Evolutionary conservation across 2,329 filamentous ascomycete genomes (phyloP).

Genomic region (Emericellopsis atlantica): DNA sequence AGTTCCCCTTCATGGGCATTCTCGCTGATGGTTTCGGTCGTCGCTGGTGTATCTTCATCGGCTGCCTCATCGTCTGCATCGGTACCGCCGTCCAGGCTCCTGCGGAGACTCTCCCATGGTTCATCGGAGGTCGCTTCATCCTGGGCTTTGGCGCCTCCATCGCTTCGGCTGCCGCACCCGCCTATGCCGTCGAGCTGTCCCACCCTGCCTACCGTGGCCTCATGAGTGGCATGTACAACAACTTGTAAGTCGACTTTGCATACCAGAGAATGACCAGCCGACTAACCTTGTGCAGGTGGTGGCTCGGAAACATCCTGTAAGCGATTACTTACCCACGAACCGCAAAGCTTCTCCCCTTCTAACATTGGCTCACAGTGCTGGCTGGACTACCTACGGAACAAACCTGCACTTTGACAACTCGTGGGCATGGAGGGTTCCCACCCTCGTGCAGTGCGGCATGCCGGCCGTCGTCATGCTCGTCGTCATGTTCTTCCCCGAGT

Average conservation of each 20-base stretch:
- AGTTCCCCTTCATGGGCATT: constrained; percentile 1
- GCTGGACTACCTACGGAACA: constrained; percentile 34
- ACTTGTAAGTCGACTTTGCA: not conserved
- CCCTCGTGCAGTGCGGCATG: constrained; percentile 39
- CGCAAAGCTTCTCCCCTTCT: not conserved
- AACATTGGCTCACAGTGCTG: constrained; percentile 14
- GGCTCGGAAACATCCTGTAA: constrained; percentile 7
- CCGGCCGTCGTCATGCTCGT: constrained; percentile 41
- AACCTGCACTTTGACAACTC: constrained; percentile 13
- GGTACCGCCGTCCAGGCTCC: constrained; percentile 10
- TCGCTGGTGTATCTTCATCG: constrained; percentile 38
- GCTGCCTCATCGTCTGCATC: constrained; percentile 34
- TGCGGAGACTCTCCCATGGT: constrained; percentile 30
- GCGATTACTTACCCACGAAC: not conserved
- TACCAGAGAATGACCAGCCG: too few species aligned
- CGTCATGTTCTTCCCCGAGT: constrained; percentile 53
- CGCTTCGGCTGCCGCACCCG: constrained; percentile 44
- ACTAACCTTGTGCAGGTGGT: not conserved
- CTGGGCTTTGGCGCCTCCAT: constrained; percentile 47
- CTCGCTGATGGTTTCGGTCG: constrained; percentile 27
- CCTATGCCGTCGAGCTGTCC: constrained; percentile 49
- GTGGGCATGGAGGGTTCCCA: constrained; percentile 46
- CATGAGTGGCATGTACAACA: constrained; percentile 5
- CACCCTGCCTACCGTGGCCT: constrained; percentile 50
- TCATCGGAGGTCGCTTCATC: constrained; percentile 41